phyloP scores from a whole-genome alignment of 768 basidiomycete species.

The Cubamyces lactineus region DNA sequence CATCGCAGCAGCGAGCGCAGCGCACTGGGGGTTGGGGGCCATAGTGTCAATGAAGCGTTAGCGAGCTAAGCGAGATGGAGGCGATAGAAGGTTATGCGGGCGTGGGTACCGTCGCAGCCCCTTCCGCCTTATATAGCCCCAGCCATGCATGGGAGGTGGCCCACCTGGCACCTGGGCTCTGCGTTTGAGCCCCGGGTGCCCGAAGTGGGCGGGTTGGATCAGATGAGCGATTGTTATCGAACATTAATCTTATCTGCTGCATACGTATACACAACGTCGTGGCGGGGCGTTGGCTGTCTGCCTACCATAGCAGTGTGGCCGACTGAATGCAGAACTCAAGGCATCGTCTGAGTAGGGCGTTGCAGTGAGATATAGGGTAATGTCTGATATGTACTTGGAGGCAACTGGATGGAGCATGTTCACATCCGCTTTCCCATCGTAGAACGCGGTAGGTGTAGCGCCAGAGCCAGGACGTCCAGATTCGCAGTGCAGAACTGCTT shows the following conservation, averaged over 20 bases:
- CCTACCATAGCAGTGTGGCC: no score
- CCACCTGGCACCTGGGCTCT: neutral
- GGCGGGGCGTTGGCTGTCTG: neutral
- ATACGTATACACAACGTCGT: neutral
- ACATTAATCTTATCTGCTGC: constrained; percentile 17
- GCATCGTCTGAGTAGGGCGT: no score
- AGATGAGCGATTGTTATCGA: constrained; percentile 24
- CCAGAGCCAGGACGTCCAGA: no score
- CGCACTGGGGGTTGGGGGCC: constrained; percentile 58
- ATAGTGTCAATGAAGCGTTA: constrained; percentile 34
- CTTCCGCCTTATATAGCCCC: constrained; percentile 22
- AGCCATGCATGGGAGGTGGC: constrained; percentile 14
- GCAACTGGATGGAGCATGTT: no score
- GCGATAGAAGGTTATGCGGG: neutral
- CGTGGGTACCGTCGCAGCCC: neutral
- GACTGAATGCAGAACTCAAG: no score
- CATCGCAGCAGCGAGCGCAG: constrained; percentile 59
- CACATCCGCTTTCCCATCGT: no score
- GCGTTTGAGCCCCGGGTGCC: constrained; percentile 1
- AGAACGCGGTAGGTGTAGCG: no score
- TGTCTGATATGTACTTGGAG: no score
- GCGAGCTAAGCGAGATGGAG: constrained; percentile 10
- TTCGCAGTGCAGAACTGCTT: no score
- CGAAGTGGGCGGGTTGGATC: constrained; percentile 5
- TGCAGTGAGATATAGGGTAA: no score